Base-by-base conservation (phyloP, 768 basidiomycete species). In the Suillus subluteus region DNA sequence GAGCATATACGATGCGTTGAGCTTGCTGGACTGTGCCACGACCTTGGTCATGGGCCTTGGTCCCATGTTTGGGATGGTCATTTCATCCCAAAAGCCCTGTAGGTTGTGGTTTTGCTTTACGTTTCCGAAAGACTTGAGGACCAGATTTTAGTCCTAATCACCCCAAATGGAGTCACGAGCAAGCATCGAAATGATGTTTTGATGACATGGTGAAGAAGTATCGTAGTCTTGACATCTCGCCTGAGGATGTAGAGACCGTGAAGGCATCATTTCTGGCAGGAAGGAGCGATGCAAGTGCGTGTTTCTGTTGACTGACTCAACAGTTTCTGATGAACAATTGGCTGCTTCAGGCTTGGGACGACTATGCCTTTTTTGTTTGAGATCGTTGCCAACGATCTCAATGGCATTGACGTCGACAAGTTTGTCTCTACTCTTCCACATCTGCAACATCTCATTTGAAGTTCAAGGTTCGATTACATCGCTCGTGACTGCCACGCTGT, bases 371-470 rank as follows among this genome's bases (percentile, higher is more conserved):
- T 91, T 70, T 76, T 95, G 3, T 95, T 95, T 71, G 91, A 95
- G 63, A 94, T 95, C 62, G 91, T 95, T 3, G 89, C 92, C 0
- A 95, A 95, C 77, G 85, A 85, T 74, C 80, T 87, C 8, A 95
- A 94, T 67, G 94, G 94, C 0, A 81, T 95, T 5, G 94, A 95
- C 71, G 93, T 95, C 6, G 93, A 95, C 82, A 94, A 94, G 92
- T 91, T 65, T 72, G 4, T 32, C 23, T 37, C 6, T 44, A 66
- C 65, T 40, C 30, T 44, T 13, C 8, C 8, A n/a, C 62, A n/a
- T 16, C 54, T 7, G 30, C 16, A 30, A 21, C 30, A 65, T 32
- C 65, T 64, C 11, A 64, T 62, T 41, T 37, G 11, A 9, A 44
- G 9, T 56, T 44, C 41, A 61, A 94, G 92, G 69, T 91, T 93